Evolutionary conservation across 2,329 filamentous ascomycete species (phyloP).

Genomic region (Triangularia verruculosa): DNA sequence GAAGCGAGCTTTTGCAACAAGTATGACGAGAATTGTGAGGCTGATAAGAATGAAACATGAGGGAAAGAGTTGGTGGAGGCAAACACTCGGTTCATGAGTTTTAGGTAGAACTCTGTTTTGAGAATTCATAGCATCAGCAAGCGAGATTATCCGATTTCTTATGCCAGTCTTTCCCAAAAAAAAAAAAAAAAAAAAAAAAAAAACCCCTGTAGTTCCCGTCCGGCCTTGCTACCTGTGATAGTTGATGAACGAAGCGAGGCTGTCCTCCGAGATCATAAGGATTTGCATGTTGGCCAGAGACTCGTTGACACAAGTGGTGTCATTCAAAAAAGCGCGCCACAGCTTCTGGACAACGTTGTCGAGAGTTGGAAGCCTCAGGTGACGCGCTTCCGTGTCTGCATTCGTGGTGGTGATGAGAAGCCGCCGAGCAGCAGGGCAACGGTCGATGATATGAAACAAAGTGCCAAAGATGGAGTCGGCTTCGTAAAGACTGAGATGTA

Average conservation of each 20-base stretch:
- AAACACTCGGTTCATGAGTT: not conserved
- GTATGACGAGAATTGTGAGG: not conserved
- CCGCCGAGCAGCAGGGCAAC: conserved; percentile 37
- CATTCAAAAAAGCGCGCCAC: conserved; percentile 46
- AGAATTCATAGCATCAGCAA: not conserved
- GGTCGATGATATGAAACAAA: conserved; percentile 48
- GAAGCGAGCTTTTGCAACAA: not conserved
- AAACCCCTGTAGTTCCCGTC: too few relatives aligned
- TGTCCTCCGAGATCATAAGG: conserved; percentile 42
- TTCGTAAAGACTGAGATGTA: conserved; percentile 42
- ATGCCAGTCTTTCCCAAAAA: not conserved
- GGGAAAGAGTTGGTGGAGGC: not conserved
- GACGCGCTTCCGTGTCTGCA: conserved; percentile 34
- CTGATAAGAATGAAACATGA: not conserved
- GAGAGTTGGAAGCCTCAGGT: conserved; percentile 30
- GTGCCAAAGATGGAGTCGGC: conserved; percentile 46
- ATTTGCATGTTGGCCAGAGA: conserved; percentile 44
- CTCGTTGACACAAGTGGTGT: conserved; percentile 39
- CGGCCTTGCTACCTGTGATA: conserved; percentile 1
- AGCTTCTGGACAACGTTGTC: conserved; percentile 46
- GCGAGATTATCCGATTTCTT: not conserved
- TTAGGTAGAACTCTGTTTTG: not conserved
- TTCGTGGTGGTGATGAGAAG: conserved; percentile 42
- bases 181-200: too few relatives aligned
- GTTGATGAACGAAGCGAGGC: conserved; percentile 36